Evolutionary conservation across 2,329 filamentous ascomycete species (phyloP).

Genomic region (Colletotrichum tofieldiae): DNA sequence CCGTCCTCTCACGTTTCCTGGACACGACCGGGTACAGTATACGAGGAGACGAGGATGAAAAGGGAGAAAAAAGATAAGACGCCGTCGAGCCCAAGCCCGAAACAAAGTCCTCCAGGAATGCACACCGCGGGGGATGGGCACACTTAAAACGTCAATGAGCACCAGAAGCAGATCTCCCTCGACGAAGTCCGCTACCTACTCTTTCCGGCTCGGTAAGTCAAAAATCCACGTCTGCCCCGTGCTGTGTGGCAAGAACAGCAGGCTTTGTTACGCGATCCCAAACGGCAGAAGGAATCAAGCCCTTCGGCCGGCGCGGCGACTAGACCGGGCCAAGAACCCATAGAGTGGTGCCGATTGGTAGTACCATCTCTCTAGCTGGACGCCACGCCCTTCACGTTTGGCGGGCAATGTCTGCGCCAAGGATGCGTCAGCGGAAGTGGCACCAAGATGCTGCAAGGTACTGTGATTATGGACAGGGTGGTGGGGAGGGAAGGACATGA

Average conservation of each 20-base stretch:
- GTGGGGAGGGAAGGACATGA: conserved; percentile 11
- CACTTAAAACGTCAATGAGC: conserved; percentile 7
- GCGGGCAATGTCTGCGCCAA: neutral
- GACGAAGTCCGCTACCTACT: neutral
- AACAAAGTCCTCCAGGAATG: neutral
- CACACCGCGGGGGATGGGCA: neutral
- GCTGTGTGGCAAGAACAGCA: conserved; percentile 10
- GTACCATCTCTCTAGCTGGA: conserved; percentile 11
- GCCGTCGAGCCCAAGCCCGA: too few relatives aligned
- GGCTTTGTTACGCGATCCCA: conserved; percentile 2
- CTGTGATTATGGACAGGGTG: neutral
- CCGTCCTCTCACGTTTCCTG: conserved; percentile 9
- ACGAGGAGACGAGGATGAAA: neutral
- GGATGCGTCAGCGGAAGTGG: neutral
- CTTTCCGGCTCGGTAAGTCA: neutral
- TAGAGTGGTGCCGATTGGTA: conserved; percentile 16
- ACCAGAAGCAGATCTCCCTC: neutral
- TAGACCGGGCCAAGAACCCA: conserved; percentile 14
- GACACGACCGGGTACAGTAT: conserved; percentile 12
- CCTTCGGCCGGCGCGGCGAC: conserved; percentile 18
- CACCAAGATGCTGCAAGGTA: neutral
- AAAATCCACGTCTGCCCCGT: neutral
- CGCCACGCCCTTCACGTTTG: conserved; percentile 25
- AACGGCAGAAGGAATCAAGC: conserved; percentile 13
- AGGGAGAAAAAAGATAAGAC: neutral